Evolutionary conservation across 305 asterid genomes (phyloP).

Genomic region (Salvia sclarea): DNA sequence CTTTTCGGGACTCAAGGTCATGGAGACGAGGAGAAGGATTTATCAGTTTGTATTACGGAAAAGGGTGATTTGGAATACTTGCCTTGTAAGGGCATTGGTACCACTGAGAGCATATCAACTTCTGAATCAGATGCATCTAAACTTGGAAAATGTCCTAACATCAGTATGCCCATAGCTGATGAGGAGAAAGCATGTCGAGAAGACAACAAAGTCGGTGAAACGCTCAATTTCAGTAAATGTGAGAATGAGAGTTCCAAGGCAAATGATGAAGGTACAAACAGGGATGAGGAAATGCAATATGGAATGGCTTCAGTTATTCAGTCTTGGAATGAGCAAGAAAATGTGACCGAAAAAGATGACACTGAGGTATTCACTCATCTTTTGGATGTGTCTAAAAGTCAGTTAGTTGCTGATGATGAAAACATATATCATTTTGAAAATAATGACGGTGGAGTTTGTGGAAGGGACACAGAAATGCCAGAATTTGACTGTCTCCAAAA

Average conservation of each 20-base stretch:
- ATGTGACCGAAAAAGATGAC: slow-evolving; percentile 25
- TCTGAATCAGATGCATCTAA: slow-evolving; percentile 33
- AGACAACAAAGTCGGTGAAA: slow-evolving; percentile 36
- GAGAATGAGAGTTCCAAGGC: slow-evolving; percentile 38
- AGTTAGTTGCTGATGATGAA: slow-evolving; percentile 24
- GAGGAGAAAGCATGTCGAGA: slow-evolving; percentile 34
- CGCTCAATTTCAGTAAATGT: slow-evolving; percentile 1
- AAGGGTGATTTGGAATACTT: slow-evolving; percentile 30
- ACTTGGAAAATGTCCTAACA: slow-evolving; percentile 31
- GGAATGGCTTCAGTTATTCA: slow-evolving; percentile 40
- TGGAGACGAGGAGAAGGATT: slow-evolving; percentile 37
- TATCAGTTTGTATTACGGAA: slow-evolving; percentile 33
- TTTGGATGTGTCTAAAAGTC: slow-evolving; percentile 13
- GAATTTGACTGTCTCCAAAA: slow-evolving; percentile 29
- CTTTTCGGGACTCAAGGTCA: slow-evolving; percentile 38
- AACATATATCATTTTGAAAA: slow-evolving; percentile 20
- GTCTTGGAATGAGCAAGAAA: slow-evolving; percentile 42
- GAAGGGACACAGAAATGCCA: slow-evolving; percentile 24
- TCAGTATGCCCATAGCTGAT: slow-evolving; percentile 26
- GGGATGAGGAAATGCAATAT: slow-evolving; percentile 32
- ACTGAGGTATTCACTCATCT: neutral
- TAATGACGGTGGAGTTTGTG: slow-evolving; percentile 24
- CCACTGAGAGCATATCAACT: slow-evolving; percentile 27
- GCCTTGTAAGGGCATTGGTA: slow-evolving; percentile 30
- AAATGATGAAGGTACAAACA: slow-evolving; percentile 32